Percentiles rank a stretch among this genome's conserved stretches.
phyloP scores from a whole-genome alignment of 2,329 filamentous ascomycete species.

The Nigrospora osmanthi region DNA sequence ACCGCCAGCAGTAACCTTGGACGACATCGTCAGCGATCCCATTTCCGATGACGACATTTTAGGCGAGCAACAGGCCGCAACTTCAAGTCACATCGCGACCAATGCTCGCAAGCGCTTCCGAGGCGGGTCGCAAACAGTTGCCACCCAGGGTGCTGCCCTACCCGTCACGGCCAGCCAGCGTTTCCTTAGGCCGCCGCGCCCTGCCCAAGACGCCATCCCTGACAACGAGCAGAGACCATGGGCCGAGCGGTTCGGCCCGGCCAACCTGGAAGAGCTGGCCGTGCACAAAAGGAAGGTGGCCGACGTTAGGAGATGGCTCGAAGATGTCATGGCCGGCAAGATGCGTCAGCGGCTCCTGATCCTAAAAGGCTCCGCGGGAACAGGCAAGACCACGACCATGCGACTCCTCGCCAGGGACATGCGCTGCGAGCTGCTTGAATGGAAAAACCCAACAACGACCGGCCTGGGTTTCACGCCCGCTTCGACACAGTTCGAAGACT shows the following conservation, averaged over 20 bases:
- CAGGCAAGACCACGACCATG: conserved; percentile 87
- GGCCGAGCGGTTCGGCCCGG: conserved; percentile 77
- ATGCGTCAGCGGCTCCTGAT: conserved; percentile 68
- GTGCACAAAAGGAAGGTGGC: conserved; percentile 92
- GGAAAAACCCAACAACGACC: conserved; percentile 66
- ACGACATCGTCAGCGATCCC: conserved; percentile 45
- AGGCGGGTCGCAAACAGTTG: conserved; percentile 13
- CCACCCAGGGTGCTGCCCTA: conserved; percentile 5
- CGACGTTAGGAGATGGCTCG: conserved; percentile 79
- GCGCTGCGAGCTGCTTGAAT: conserved; percentile 73
- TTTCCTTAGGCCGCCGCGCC: conserved; percentile 38
- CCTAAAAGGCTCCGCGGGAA: conserved; percentile 83
- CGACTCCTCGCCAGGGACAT: conserved; percentile 71
- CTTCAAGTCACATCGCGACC: conserved; percentile 46
- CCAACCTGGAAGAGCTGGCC: conserved; percentile 71
- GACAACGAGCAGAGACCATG: conserved; percentile 65
- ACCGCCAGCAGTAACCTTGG: conserved; percentile 21
- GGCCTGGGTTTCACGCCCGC: conserved; percentile 60
- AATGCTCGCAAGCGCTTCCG: conserved; percentile 47
- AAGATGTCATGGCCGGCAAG: conserved; percentile 60
- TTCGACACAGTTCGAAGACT: conserved; percentile 83
- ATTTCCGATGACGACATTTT: conserved; percentile 57
- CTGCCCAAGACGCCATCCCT: conserved; percentile 22
- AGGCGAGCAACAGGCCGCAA: conserved; percentile 38
- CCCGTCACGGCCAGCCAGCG: conserved; percentile 34